Percentiles rank a stretch among this genome's conserved stretches.
These are phyloP conservation scores for Suillus tomentosus DNA, from an alignment of 768 basidiomycete species.

Conservation along the genomic window DNA sequence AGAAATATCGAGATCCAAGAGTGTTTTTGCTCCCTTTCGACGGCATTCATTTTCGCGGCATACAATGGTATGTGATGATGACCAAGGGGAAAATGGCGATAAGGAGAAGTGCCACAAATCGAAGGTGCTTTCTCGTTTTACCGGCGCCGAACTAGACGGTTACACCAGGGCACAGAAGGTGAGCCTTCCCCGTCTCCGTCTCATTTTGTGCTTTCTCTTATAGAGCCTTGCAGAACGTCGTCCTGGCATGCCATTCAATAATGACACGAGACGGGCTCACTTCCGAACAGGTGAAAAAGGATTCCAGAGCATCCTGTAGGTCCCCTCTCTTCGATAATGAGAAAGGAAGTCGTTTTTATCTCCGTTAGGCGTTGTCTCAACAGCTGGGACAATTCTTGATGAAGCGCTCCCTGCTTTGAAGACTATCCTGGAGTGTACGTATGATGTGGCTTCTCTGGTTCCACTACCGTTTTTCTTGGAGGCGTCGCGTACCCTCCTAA, in stretches of 20 bases:
- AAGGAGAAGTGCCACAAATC: not conserved
- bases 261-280: not conserved
- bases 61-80: not conserved
- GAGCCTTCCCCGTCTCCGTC: not conserved
- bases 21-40: not conserved
- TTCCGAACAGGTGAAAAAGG: not conserved
- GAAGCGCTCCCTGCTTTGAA: not conserved
- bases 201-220: not conserved
- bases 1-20: not conserved
- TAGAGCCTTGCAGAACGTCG: not conserved
- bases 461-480: conserved; percentile 58
- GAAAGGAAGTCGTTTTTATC: not conserved
- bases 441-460: conserved; percentile 38
- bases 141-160: not conserved
- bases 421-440: not conserved
- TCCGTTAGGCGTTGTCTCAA: not conserved
- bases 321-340: not conserved
- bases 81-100: not conserved
- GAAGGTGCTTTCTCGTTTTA: not conserved
- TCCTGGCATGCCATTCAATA: conserved; percentile 1
- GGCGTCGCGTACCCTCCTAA: conserved; percentile 53
- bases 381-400: not conserved
- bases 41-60: not conserved
- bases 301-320: not conserved
- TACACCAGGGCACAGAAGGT: not conserved